These are phyloP conservation scores for Asterella californica DNA, from an alignment of 225 moss, liverwort and hornwort genomes.

Conservation along the genomic window DNA sequence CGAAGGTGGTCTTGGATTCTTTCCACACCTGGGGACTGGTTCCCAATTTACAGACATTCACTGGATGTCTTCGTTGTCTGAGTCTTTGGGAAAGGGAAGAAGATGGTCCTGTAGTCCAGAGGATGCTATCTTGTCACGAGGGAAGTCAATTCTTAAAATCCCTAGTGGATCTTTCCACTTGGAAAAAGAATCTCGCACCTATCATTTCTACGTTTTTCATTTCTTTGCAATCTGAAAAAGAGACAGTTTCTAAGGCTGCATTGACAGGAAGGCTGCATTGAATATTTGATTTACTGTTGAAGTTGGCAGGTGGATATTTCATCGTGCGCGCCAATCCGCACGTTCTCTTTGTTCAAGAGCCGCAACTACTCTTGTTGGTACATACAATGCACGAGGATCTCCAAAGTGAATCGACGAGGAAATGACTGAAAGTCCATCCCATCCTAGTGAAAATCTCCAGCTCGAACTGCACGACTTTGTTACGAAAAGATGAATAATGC, in stretches of 20 bases:
- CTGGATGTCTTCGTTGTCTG: constrained; percentile 37
- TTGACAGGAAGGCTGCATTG: neutral
- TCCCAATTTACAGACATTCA: constrained; percentile 39
- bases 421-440: too few species aligned
- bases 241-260: constrained; percentile 8
- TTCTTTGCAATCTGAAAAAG: constrained; percentile 34
- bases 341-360: neutral
- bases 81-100: constrained; percentile 31
- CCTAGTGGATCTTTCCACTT: constrained; percentile 26
- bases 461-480: too few species aligned
- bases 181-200: constrained; percentile 20
- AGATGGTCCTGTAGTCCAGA: constrained; percentile 35
- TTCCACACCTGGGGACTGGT: constrained; percentile 29
- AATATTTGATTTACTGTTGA: neutral
- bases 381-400: too few species aligned
- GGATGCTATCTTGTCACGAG: constrained; percentile 41
- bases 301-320: too few species aligned
- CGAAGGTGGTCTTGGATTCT: constrained; percentile 33
- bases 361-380: neutral
- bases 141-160: constrained; percentile 32
- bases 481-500: too few species aligned
- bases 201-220: constrained; percentile 32
- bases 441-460: too few species aligned
- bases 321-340: neutral
- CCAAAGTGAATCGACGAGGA: too few species aligned